These are phyloP conservation scores for Triadica sebifera DNA, from an alignment of 345 rosid species.

Conservation along the genomic window DNA sequence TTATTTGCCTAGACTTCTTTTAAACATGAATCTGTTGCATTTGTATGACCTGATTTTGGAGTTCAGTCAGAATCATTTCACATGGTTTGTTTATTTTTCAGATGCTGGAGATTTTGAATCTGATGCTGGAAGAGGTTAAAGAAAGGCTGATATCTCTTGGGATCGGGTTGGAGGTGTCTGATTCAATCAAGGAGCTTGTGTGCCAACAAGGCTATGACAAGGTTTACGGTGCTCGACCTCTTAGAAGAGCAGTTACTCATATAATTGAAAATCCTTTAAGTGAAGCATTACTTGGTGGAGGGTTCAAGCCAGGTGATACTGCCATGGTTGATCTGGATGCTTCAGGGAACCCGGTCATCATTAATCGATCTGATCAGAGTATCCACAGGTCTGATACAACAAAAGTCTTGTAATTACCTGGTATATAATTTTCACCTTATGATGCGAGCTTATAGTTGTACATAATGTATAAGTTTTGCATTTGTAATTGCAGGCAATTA, in stretches of 20 bases:
- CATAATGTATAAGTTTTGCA: constrained; percentile 14
- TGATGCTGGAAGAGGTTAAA: constrained; percentile 88
- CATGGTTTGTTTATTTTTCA: constrained; percentile 27
- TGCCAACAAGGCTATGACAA: constrained; percentile 82
- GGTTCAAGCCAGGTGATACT: constrained; percentile 74
- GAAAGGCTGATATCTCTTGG: constrained; percentile 71
- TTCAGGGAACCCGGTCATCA: constrained; percentile 65
- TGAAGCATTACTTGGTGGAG: constrained; percentile 75
- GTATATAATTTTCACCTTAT: background rate
- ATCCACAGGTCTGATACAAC: constrained; percentile 58
- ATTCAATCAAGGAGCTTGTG: constrained; percentile 66
- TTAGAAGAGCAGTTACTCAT: constrained; percentile 76
- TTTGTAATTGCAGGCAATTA: constrained; percentile 21
- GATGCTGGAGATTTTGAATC: constrained; percentile 74
- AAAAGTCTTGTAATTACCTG: constrained; percentile 30
- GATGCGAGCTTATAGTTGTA: constrained; percentile 18
- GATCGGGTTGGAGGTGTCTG: constrained; percentile 79
- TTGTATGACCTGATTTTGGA: background rate
- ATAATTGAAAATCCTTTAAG: constrained; percentile 79
- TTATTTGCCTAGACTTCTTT: too few relatives aligned
- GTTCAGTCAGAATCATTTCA: background rate
- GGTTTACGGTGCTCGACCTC: constrained; percentile 79
- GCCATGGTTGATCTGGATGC: constrained; percentile 72
- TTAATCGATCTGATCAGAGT: constrained; percentile 41
- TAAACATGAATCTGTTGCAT: background rate